These are phyloP conservation scores for Linderniella brevidens DNA, from an alignment of 257 asterid genomes.

Conservation along the genomic window DNA sequence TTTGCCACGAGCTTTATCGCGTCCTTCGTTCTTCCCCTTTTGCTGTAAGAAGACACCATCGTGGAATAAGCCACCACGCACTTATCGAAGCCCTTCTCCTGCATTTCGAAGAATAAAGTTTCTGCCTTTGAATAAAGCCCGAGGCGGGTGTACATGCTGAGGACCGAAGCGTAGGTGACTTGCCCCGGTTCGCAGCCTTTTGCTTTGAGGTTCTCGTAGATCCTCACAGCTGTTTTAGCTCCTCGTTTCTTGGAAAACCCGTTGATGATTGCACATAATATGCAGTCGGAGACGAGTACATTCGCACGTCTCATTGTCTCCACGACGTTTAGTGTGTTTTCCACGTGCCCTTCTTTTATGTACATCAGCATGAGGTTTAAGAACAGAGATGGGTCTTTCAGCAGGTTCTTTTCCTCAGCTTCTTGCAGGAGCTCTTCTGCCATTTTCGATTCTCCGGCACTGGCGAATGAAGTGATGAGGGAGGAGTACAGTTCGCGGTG, in stretches of 20 bases:
- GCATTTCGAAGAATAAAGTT: constrained; percentile 46
- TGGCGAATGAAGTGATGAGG: constrained; percentile 40
- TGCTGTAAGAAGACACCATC: constrained; percentile 67
- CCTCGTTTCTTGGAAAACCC: constrained; percentile 58
- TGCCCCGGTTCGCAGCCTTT: constrained; percentile 75
- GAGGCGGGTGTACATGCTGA: constrained; percentile 37
- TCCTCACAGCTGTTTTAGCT: constrained; percentile 21
- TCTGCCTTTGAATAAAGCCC: constrained; percentile 49
- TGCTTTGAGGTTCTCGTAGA: constrained; percentile 37
- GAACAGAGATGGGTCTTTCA: constrained; percentile 67
- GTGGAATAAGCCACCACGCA: constrained; percentile 78
- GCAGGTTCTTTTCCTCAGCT: constrained; percentile 60
- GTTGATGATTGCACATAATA: constrained; percentile 66
- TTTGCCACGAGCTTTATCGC: constrained; percentile 63
- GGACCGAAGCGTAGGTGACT: constrained; percentile 69
- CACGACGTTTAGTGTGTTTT: constrained; percentile 37
- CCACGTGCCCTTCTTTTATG: constrained; percentile 43
- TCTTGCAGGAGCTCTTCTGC: constrained; percentile 63
- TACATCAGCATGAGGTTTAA: constrained; percentile 57
- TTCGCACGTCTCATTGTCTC: constrained; percentile 38
- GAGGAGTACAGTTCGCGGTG: constrained; percentile 50
- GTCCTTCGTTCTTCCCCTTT: constrained; percentile 44
- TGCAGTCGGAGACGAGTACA: constrained; percentile 70
- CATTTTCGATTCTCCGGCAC: constrained; percentile 26
- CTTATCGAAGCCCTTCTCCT: constrained; percentile 40